These are phyloP conservation scores for Trichosporon faecale DNA, from an alignment of 1,284 basidiomycete genomes.

Conservation along the genomic window DNA sequence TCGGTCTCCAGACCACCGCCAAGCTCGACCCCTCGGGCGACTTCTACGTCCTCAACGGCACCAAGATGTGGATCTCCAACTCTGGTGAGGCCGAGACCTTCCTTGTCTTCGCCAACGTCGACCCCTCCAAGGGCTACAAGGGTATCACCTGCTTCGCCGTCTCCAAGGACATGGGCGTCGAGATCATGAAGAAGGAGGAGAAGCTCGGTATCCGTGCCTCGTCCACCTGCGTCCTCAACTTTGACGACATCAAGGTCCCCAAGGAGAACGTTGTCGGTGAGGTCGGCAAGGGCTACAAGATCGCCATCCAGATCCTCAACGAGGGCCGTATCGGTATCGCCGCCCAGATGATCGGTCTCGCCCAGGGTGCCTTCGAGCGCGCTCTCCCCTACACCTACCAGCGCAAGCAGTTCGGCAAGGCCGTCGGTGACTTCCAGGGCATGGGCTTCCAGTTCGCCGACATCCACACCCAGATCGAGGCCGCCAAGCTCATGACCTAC, in stretches of 20 bases:
- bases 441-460: constrained; percentile 94
- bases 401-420: constrained; percentile 85
- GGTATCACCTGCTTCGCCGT: constrained; percentile 97
- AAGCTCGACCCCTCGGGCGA: constrained; percentile 61
- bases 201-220: constrained; percentile 96
- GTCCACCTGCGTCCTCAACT: constrained; percentile 94
- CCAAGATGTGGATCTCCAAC: constrained; percentile 99
- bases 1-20: constrained; percentile 90
- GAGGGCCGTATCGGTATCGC: constrained; percentile 98
- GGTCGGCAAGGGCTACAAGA: constrained; percentile 90
- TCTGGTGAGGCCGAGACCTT: constrained; percentile 89
- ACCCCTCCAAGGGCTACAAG: constrained; percentile 95
- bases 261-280: constrained; percentile 86
- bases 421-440: constrained; percentile 76
- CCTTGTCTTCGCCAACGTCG: constrained; percentile 87
- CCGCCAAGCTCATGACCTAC: constrained; percentile 89
- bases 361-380: constrained; percentile 94
- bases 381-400: constrained; percentile 89
- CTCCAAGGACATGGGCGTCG: constrained; percentile 92
- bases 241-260: constrained; percentile 91
- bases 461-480: constrained; percentile 83
- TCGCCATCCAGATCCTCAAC: constrained; percentile 96
- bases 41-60: constrained; percentile 48
- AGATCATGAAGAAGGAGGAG: constrained; percentile 98
- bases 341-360: constrained; percentile 93